phyloP scores from a whole-genome alignment of 1,284 basidiomycete genomes.

The Coniophora puteana region DNA sequence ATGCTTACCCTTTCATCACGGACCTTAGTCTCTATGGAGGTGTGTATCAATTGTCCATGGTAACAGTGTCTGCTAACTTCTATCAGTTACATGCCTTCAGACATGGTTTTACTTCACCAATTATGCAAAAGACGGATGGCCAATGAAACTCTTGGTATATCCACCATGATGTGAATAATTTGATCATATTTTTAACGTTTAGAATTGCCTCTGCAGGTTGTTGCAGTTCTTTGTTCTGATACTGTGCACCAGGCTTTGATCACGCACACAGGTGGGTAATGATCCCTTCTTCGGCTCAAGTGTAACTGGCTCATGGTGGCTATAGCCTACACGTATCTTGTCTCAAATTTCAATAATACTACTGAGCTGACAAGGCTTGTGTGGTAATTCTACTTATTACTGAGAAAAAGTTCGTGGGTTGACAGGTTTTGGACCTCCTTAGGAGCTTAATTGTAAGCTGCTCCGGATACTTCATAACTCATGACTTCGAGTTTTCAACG shows the following conservation, averaged over 20 bases:
- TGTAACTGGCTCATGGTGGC: background rate
- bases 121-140: slow-evolving; percentile 42
- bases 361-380: slow-evolving; percentile 33
- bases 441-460: slow-evolving; percentile 41
- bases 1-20: background rate
- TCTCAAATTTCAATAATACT: slow-evolving; percentile 42
- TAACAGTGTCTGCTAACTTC: background rate
- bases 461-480: background rate
- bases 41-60: slow-evolving; percentile 20
- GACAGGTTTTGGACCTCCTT: background rate
- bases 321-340: slow-evolving; percentile 47
- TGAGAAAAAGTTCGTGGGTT: too few relatives aligned
- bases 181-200: background rate
- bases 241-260: slow-evolving; percentile 50
- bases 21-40: slow-evolving; percentile 43
- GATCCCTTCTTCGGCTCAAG: background rate
- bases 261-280: slow-evolving; percentile 42
- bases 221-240: slow-evolving; percentile 43
- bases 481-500: background rate
- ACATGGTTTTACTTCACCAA: slow-evolving; percentile 46
- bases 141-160: slow-evolving; percentile 34
- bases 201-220: slow-evolving; percentile 29
- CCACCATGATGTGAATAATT: background rate
- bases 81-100: slow-evolving; percentile 46
- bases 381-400: slow-evolving; percentile 35